Conservation (phyloP, 257 asterid species). For the Solanum piurae region DNA sequence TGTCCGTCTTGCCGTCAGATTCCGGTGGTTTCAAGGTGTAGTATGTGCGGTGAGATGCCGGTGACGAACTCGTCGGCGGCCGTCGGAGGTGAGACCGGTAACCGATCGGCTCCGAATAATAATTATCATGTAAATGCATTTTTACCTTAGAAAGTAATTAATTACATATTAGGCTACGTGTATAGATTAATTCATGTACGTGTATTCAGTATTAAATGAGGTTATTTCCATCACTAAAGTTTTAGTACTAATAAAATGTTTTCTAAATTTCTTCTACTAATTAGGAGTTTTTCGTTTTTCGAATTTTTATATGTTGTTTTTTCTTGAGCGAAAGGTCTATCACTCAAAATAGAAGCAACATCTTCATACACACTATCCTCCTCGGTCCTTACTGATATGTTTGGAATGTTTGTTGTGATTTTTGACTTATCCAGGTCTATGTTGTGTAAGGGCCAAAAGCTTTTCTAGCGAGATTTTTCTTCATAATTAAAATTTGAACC, state of each 20-base stretch:
- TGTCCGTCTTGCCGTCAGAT: slow-evolving; percentile 24
- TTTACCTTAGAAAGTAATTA: background rate
- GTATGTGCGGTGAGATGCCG: slow-evolving; percentile 14
- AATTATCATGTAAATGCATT: slow-evolving; percentile 7
- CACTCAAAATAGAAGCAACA: background rate
- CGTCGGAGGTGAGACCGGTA: background rate
- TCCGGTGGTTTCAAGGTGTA: slow-evolving; percentile 9
- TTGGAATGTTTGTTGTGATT: no score
- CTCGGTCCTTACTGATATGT: no score
- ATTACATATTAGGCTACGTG: background rate
- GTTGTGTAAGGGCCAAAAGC: background rate
- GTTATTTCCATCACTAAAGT: background rate
- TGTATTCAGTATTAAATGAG: background rate
- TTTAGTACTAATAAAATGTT: background rate
- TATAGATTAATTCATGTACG: background rate
- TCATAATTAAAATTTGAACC: background rate
- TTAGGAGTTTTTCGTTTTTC: background rate
- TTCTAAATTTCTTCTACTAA: background rate
- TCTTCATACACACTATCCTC: background rate
- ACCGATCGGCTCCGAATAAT: background rate
- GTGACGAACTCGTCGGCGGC: background rate
- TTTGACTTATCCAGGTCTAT: no score
- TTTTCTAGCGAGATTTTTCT: no score
- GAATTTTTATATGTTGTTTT: accelerated
- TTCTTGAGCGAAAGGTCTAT: background rate